Evolutionary conservation across 176 grass and related monocot species (phyloP), one percentile per base, ranked within the genome.

Genomic region (Juncus inflexus): DNA sequence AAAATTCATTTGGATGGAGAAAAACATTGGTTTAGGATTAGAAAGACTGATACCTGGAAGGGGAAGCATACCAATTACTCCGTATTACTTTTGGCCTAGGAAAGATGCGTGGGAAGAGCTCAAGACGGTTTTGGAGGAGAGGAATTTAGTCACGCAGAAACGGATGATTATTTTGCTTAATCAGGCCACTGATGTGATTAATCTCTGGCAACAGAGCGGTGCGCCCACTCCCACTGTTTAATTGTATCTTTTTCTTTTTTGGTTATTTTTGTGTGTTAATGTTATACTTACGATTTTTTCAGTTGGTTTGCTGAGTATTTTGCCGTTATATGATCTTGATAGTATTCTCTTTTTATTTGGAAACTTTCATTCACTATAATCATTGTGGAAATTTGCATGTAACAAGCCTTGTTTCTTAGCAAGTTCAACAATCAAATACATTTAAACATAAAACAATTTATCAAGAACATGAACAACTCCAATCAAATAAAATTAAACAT

Each of bases 1-100:
- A n/a, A 89, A 89, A 64, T 95, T 95, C 72, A 86, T 95, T 50
- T 95, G 90, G 86, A 95, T 95, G 86, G 90, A 89, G 73, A 95
- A 89, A 79, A 95, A 95, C 79, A 95, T 95, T 0, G 86, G 86
- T 64, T 77, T 95, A 8, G 77, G 68, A 12, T 80, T 86, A 0
- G 90, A 95, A 62, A 83, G 68, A 36, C 50, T 89, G 55, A 67
- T 88, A 43, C 72, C 81, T 0, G 82, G 90, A 55, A 52, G 83
- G 14, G 86, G 90, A 10, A 89, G 82, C 61, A 72, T 95, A 74
- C 86, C 90, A 1, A 63, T 95, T 2, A 95, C 85, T 64, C 90
- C 90, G 0, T 95, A 95, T 55, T 95, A 85, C 67, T 94, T 94
- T 12, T 94, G 89, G 89, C 84, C 89, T 0, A 68, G 89, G 60